Conservation (phyloP, 1,284 basidiomycete species). For the Thecaphora thlaspeos region DNA sequence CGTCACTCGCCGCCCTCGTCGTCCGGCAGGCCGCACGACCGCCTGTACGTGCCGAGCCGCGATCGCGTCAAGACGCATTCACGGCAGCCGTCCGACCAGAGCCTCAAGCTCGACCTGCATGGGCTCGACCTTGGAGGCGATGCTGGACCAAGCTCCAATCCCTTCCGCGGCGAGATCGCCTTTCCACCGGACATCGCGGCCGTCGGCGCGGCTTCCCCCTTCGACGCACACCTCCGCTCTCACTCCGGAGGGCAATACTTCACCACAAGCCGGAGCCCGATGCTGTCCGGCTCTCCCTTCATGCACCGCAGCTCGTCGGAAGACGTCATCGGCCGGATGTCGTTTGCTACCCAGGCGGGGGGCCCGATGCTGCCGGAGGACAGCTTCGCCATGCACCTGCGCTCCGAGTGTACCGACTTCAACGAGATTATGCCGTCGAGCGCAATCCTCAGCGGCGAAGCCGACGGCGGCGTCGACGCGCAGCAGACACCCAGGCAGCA, state of each 20-base stretch:
- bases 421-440: slow-evolving; percentile 41
- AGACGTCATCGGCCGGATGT: slow-evolving; percentile 1
- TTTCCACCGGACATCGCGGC: neutral
- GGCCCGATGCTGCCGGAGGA: slow-evolving; percentile 25
- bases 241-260: slow-evolving; percentile 6
- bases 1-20: too few species aligned
- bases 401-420: slow-evolving; percentile 40
- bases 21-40: too few species aligned
- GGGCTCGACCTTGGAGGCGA: slow-evolving; percentile 45
- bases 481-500: too few species aligned
- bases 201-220: neutral
- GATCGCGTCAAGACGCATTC: neutral
- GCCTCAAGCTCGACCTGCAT: slow-evolving; percentile 36
- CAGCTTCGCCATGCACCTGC: slow-evolving; percentile 44
- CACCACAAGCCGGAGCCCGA: neutral
- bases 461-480: slow-evolving; percentile 4
- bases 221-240: slow-evolving; percentile 10
- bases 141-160: neutral
- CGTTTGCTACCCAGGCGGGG: slow-evolving; percentile 1
- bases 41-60: too few species aligned
- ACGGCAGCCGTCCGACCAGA: slow-evolving; percentile 24
- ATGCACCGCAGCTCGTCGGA: slow-evolving; percentile 1
- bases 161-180: neutral
- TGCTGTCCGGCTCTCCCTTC: neutral
- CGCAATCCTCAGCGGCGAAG: slow-evolving; percentile 16